Base-by-base conservation (phyloP, 2,329 filamentous ascomycete species). In the Sclerotinia subarctica region DNA sequence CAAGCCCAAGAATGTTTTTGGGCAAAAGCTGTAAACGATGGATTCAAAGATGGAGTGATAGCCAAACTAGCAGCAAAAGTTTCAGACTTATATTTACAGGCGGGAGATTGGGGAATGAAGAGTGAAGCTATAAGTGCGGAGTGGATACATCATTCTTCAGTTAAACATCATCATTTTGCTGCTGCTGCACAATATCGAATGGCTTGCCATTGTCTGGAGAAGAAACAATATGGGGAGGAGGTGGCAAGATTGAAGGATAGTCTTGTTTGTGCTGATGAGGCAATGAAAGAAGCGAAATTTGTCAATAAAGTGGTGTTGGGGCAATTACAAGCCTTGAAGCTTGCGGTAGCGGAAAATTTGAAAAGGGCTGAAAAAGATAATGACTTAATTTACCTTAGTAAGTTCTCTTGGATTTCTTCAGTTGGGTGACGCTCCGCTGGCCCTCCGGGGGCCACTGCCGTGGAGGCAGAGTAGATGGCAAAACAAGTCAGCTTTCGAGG, bases 1-100 rank as follows among this genome's bases (percentile, higher is more conserved):
- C 93, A 99, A 78, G 94, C 91, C 38, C 95, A 99, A 77, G 95
- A 99, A 80, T 98, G 94, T 77, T 98, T 95, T 79, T 99, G 95
- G 95, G 91, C 95, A 74, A 98, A 97, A 78, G 94, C 95, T 0
- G 94, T 96, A 69, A 94, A 96, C 82, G 94, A 97, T 77, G 89
- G 90, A 32, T 88, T 97, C 80, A 97, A 96, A 78, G 95, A 99
- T 77, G 91, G 88, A 1, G 92, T 90, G 0, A 96, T 99, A 70
- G 92, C 95, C 2, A 95, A 96, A 77, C 83, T 99, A 24, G 94
- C 95, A 5, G 93, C 93, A 4, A 88, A 93, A 70, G 93, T 98
- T 5, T 96, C 92, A 2, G 95, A 99, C 76, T 86, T 96, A 54
- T 99, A 98, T 79, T 91, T 88, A 65, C 82, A 89, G 66, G 93